Conservation (phyloP, 371 early-diverging fungal species). For the Mucor plumbeus region DNA sequence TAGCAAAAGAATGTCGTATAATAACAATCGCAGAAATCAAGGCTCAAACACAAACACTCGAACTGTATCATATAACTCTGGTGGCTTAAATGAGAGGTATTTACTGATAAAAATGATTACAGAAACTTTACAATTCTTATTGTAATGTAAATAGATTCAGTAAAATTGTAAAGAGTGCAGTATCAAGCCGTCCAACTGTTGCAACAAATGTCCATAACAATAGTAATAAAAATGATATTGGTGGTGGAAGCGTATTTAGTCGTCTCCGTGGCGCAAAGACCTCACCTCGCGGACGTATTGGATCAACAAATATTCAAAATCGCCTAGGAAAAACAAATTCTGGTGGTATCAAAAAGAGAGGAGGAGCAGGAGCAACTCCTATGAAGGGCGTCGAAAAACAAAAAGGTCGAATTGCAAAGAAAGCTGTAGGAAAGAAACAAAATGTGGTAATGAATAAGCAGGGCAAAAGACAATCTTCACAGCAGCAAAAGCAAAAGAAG, state of each 20-base stretch:
- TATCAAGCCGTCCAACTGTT: constrained; percentile 2
- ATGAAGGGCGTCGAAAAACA: constrained; percentile 1
- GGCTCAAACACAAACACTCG: constrained; percentile 16
- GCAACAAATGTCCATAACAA: neutral
- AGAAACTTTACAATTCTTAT: neutral
- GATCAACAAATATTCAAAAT: constrained; percentile 36
- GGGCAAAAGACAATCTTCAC: constrained; percentile 11
- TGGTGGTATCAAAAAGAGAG: constrained; percentile 36
- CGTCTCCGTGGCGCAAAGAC: constrained; percentile 39
- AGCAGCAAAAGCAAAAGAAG: constrained; percentile 9
- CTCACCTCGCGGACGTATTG: constrained; percentile 14
- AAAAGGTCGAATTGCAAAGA: constrained; percentile 1
- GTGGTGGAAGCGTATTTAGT: constrained; percentile 29
- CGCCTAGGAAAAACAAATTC: constrained; percentile 37
- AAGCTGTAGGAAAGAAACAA: constrained; percentile 6
- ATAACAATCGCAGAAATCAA: constrained; percentile 19
- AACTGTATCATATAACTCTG: constrained; percentile 32
- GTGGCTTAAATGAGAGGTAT: constrained; percentile 56
- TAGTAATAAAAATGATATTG: neutral
- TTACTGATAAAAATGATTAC: too few relatives aligned
- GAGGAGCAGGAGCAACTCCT: neutral
- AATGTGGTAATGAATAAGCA: neutral
- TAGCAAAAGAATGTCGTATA: constrained; percentile 19
- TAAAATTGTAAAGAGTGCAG: constrained; percentile 17
- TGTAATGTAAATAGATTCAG: constrained; percentile 11